Percentiles rank a stretch among this genome's conserved stretches.
phyloP scores from a whole-genome alignment of 305 asterid species.

The Stenogyne calaminthoides region DNA sequence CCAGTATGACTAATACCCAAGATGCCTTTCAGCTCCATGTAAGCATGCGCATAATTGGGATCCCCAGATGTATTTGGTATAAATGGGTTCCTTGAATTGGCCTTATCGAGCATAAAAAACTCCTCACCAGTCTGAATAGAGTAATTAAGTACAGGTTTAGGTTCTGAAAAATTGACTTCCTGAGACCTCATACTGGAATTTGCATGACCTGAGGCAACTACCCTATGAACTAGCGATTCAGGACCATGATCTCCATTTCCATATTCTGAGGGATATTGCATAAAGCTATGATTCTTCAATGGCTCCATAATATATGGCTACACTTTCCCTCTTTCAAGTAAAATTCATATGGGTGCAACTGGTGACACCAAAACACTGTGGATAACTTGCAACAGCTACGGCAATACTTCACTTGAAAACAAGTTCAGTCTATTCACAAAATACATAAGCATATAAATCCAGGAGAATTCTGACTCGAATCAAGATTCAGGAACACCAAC shows the following conservation, averaged over 20 bases:
- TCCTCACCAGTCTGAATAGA: constrained; percentile 86
- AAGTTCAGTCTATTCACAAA: constrained; percentile 33
- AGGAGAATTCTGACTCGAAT: constrained; percentile 30
- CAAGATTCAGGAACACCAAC: constrained; percentile 21
- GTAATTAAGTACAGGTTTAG: constrained; percentile 65
- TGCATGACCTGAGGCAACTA: constrained; percentile 48
- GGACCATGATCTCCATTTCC: constrained; percentile 46
- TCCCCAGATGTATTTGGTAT: constrained; percentile 49
- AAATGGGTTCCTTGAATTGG: constrained; percentile 51
- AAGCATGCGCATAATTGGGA: constrained; percentile 51
- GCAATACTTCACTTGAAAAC: constrained; percentile 35
- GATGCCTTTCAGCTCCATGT: constrained; percentile 57
- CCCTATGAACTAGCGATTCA: constrained; percentile 44
- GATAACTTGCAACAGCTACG: constrained; percentile 36
- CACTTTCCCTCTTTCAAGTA: constrained; percentile 27
- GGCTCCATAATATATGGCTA: constrained; percentile 51
- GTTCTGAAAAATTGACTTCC: constrained; percentile 44
- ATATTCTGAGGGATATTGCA: constrained; percentile 43
- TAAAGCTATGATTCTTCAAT: constrained; percentile 38
- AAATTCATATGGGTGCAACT: constrained; percentile 34
- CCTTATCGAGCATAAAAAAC: constrained; percentile 75
- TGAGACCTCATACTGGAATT: constrained; percentile 40
- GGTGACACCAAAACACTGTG: constrained; percentile 38
- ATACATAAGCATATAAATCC: constrained; percentile 34
- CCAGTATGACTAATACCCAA: constrained; percentile 52